Evolutionary conservation across 345 rosid genomes (phyloP).

Genomic region (Jatropha curcas): DNA sequence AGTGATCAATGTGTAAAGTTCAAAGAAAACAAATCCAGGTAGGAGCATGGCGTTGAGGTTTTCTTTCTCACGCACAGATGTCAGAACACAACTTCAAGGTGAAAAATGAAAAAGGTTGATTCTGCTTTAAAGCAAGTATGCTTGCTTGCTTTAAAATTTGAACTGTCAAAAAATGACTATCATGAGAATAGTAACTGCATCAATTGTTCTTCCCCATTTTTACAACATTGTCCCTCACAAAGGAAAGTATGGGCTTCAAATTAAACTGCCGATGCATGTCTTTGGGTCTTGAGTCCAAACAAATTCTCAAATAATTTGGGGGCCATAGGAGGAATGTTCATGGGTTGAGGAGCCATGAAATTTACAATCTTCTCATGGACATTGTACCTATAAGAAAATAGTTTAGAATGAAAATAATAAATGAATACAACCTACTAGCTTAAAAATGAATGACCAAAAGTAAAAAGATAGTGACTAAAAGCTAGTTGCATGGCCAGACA

Average conservation of each 20-base stretch:
- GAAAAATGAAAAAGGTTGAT: too few relatives aligned
- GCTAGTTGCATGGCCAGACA: not conserved
- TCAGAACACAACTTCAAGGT: too few relatives aligned
- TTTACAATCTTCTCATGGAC: conserved; percentile 80
- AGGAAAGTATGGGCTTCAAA: too few relatives aligned
- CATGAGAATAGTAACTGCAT: not conserved
- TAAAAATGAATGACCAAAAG: not conserved
- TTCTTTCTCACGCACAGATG: too few relatives aligned
- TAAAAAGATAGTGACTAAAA: not conserved
- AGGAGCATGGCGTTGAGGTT: too few relatives aligned
- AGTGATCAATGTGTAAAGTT: too few relatives aligned
- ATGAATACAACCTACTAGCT: not conserved
- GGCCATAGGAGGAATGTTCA: conserved; percentile 63
- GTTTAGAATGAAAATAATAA: not conserved
- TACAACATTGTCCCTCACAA: not conserved
- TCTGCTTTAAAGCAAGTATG: too few relatives aligned
- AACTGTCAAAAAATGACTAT: too few relatives aligned
- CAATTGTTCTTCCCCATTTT: too few relatives aligned
- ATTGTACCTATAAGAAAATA: conserved; percentile 49
- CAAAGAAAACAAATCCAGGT: too few relatives aligned
- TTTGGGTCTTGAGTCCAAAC: conserved; percentile 63
- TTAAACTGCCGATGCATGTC: conserved; percentile 13
- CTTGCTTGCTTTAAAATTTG: too few relatives aligned
- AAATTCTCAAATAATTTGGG: conserved; percentile 72
- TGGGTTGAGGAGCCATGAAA: conserved; percentile 78